Evolutionary conservation across 2,329 filamentous ascomycete species (phyloP).

Genomic region (Fusarium verrucosum): DNA sequence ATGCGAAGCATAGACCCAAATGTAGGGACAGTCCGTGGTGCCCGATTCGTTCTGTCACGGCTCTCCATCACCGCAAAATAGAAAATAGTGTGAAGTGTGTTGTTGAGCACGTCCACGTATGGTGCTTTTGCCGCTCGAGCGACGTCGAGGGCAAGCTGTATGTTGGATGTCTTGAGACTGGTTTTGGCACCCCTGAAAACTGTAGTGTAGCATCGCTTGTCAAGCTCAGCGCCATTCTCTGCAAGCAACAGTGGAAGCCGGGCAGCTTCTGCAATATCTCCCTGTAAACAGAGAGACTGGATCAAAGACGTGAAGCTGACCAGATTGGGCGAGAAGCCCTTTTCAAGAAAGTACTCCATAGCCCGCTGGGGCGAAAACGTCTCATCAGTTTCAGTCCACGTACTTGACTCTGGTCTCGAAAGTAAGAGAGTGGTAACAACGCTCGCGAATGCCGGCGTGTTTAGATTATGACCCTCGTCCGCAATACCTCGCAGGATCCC

Average conservation of each 20-base stretch:
- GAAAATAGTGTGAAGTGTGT: conserved; percentile 60
- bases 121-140: conserved; percentile 61
- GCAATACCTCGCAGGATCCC: conserved; percentile 53
- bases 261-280: conserved; percentile 50
- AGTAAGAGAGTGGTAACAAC: conserved; percentile 69
- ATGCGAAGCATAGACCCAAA: conserved; percentile 60
- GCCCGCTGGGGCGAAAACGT: conserved; percentile 47
- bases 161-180: conserved; percentile 60
- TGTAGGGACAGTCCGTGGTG: conserved; percentile 50
- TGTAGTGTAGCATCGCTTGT: conserved; percentile 73
- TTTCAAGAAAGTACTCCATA: conserved; percentile 59
- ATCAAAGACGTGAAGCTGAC: conserved; percentile 74
- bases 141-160: conserved; percentile 54
- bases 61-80: conserved; percentile 55
- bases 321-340: conserved; percentile 71
- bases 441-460: conserved; percentile 58
- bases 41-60: conserved; percentile 39
- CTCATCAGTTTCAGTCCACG: conserved; percentile 28
- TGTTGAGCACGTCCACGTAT: conserved; percentile 48
- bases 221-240: conserved; percentile 64
- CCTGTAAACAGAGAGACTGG: conserved; percentile 71
- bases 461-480: conserved; percentile 55
- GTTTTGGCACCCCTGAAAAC: conserved; percentile 76
- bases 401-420: conserved; percentile 38
- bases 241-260: conserved; percentile 48